Evolutionary conservation across 1,284 basidiomycete species (phyloP), one percentile per base, ranked within the genome.

Genomic region (Trametes versicolor): DNA sequence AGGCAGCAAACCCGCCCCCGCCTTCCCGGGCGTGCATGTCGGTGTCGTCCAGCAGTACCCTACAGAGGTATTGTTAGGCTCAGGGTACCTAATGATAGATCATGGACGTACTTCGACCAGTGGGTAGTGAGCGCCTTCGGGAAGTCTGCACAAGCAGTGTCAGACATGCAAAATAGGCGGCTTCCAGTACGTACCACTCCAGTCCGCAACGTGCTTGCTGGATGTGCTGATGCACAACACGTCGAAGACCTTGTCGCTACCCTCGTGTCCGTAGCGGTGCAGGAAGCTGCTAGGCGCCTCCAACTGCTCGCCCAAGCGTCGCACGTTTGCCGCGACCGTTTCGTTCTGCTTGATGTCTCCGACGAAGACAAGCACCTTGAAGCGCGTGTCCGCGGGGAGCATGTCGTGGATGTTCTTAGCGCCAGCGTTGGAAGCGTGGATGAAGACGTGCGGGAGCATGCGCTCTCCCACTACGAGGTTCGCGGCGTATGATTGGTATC

Each of bases 331-430:
- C 13, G 78, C 74, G 51, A 86, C 83, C 4, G 66, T 69, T 21
- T 75, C 53, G 17, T 83, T 71, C 10, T 83, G 71, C 12, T 76
- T 78, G 10, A 85, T 76, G 66, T 88, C 79, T 5, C 93, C 93
- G 0, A 83, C 78, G 75, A 93, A 93, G 15, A 93, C 78, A 51
- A 94, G 78, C 25, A 94, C 63, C 71, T 92, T 91, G 83, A 92
- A 93, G 23, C 89, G 86, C 13, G 81, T 83, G 70, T 94, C 89
- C 13, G 91, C 82, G 6, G 86, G 88, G 34, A 92, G 76, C 50
- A 90, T 73, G 69, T 93, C 89, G 60, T 94, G 92, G 45, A 95
- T 80, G 63, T 93, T 85, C 54, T 85, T 76, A 1, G 89, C 87
- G 29, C 85, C 82, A 1, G 78, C 79, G 74, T 93, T 88, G 17